Evolutionary conservation across 148 eudicot species (phyloP), one percentile per base, ranked within the genome.

Genomic region (Cornus florida): DNA sequence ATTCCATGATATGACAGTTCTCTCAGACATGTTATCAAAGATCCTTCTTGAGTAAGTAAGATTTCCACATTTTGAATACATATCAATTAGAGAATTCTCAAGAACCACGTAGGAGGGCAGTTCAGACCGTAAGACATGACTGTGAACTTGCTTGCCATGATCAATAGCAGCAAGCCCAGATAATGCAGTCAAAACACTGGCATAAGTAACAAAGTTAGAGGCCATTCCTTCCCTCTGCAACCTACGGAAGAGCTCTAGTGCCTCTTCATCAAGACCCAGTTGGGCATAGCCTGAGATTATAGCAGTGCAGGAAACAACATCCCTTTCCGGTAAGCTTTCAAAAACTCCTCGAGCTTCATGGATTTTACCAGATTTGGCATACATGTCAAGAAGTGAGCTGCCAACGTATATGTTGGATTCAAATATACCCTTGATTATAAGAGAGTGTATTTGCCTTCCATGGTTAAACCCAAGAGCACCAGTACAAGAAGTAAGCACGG

Each of bases 41-140:
- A 95, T 38, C 74, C 92, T 88, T 84, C 96, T 91, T 3, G 96
- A 88, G 57, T 95, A 95, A 39, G 72, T 67, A 24, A 93, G 88
- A 74, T 89, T 88, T 77, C 98, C 98, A 87, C 95, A 92, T 88
- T 95, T 95, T 71, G 98, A 89, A 72, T 95, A 95, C 98, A 95
- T 95, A 87, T 95, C 97, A 79, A 95, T 91, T 39, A 95, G 82
- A 17, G 97, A 92, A 80, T 95, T 95, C 56, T 86, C 90, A 75
- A 95, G 90, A 81, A 89, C 93, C 39, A 84, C 87, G 66, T 86
- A 86, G 46, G 87, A 83, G 7, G 93, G 88, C 35, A 89, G 80
- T 79, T 84, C 84, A 57, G 73, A 67, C 32, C 98, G 82, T 65
- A 95, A 74, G 67, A 90, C 85, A 79, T 90, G 94, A 82, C 50